Evolutionary conservation across 495 filamentous ascomycete genomes (phyloP), one percentile per base, ranked within the genome.

Genomic region (Penicillium antarcticum): DNA sequence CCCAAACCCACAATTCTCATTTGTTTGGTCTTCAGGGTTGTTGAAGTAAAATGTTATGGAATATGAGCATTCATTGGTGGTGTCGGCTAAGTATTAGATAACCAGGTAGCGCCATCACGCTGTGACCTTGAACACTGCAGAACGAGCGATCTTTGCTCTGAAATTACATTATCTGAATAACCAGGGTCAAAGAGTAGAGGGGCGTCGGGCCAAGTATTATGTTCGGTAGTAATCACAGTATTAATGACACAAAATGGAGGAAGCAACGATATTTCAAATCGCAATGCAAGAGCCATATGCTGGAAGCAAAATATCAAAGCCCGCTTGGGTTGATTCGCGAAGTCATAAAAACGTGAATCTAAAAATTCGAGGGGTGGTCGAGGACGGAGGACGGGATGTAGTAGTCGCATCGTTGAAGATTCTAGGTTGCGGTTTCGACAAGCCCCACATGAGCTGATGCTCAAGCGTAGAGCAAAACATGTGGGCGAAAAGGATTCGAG

Each of bases 291-390:
- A 38, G 33, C 34, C 4, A 12, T 35, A 36, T 38, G 23, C 45
- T 18, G 39, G 23, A 38, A 19, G 8, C 14, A 39, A 33, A 17
- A 11, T 13, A 9, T 29, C 6, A 47, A 38, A 19, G 14, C 39
- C 26, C 47, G n/a, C 16, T 42, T 19, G 29, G 36, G 18, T 29
- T 41, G 19, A 16, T 26, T 40, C 46, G 51, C 37, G 45, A 12
- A 23, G 31, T 56, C 47, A 36, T 59, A 1, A 55, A 35, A 33
- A 35, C 56, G 17, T 59, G 18, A 59, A 40, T 49, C 17, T n/a
- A 26, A 31, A 47, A 11, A 18, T 8, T 31, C 12, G n/a, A 39
- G 18, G 3, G 24, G 38, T 29, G 19, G 10, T 26, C 17, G 11
- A 12, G 21, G 8, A 12, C 14, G 18, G 42, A 12, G 29, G 21